Evolutionary conservation across 768 basidiomycete species (phyloP), one percentile per base, ranked within the genome.

Genomic region (Auricularia heimuer): DNA sequence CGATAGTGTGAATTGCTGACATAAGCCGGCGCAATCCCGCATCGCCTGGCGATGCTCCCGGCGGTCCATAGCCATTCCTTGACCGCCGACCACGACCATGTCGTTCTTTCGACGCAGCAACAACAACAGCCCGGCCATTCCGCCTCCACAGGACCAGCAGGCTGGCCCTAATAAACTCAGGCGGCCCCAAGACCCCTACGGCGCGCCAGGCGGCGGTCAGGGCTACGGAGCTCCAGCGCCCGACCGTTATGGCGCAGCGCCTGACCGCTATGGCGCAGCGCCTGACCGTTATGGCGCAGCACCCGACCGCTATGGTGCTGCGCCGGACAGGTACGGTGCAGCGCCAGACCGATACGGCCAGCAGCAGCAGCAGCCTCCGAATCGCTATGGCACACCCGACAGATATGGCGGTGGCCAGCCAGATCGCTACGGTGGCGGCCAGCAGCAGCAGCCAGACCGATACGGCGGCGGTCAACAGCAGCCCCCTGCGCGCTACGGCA

Each of bases 111-210:
- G 82, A 73, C 83, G 84, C 72, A 90, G 87, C 70, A 81, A 86
- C 62, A 90, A 87, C 70, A 81, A 86, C 62, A 80, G 84, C 71
- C 70, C 79, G 62, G 64, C 79, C 10, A 92, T 93, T 62, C 91
- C 91, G 56, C 86, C 91, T n/a, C 80, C 88, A 4, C 73, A 76
- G 39, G 67, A 71, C 8, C 34, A 24, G 21, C 62, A 61, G 11
- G 33, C 63, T 14, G 54, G 34, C 35, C 37, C 62, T 1, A 45
- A 56, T 16, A 60, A 34, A 33, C 56, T 60, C 34, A 24, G 29
- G 56, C 56, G 29, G 34, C 56, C 56, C 8, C 56, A 60, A 29
- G 56, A 60, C 24, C 56, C 16, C 8, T 60, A 35, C 56, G 56
- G 56, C 47, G 21, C 18, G 14, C 47, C 56, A 33, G 56, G 34